Base-by-base conservation (phyloP, 2,329 filamentous ascomycete genomes). In the Sphaerulina populicola region DNA sequence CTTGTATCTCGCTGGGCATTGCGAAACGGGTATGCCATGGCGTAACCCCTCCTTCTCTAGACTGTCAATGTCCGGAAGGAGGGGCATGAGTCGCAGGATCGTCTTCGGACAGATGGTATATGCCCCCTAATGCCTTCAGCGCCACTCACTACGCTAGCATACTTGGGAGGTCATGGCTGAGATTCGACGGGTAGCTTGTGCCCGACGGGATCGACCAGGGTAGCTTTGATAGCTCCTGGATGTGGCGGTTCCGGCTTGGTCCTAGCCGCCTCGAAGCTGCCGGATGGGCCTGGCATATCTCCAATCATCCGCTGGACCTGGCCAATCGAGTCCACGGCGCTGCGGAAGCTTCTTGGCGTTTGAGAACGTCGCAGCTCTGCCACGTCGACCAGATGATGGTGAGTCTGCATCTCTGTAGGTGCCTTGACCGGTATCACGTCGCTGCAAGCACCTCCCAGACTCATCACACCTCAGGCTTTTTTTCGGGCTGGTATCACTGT, bases 51-150 rank as follows among this genome's bases (percentile, higher is more conserved):
- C 53, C 54, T 43, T 37, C 30, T 27, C 23, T 27, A 4, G 5
- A 27, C 23, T 48, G 30, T 46, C 37, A 35, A 44, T 44, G 49
- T 42, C 49, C 44, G 43, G 53, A 58, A 58, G 54, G 56, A 57
- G 56, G 56, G 56, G 56, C 51, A 53, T 15, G 27, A 42, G 36
- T 27, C 42, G 44, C 42, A 46, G 51, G 46, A 15, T 50, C 44
- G 48, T 54, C 56, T 54, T 54, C 56, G 56, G 56, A 39, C 54
- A 54, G 49, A 56, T 30, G 54, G 53, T 50, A 48, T 46, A 51
- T 53, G 54, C 18, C 18, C 18, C 18, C 18, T 18, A 18, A 18
- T 18, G 18, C 50, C 39, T 18, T 35, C 30, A 37, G 29, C 40
- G 49, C 38, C 48, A 51, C 36, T 49, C 52, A 45, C 15, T 46